Percentiles rank a stretch among this genome's conserved stretches.
Conservation (phyloP, 2,329 filamentous ascomycete species). For the Magnaporthales sp. region DNA sequence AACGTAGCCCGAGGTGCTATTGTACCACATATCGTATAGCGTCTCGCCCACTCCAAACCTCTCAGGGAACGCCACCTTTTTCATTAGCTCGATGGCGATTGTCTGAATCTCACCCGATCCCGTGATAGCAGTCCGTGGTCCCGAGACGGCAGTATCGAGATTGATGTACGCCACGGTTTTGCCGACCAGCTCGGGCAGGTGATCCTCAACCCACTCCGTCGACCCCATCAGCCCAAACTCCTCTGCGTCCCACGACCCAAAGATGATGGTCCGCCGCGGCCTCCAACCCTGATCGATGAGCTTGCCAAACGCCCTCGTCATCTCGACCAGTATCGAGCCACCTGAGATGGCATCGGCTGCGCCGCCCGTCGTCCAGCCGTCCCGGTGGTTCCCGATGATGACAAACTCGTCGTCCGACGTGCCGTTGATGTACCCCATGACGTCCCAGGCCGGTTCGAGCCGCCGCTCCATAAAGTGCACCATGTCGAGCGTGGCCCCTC, state of each 20-base stretch:
- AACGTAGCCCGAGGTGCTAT: constrained; percentile 26
- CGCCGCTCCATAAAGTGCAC: constrained; percentile 62
- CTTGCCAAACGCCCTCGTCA: constrained; percentile 62
- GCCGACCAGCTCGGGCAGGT: constrained; percentile 64
- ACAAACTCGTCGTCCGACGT: constrained; percentile 67
- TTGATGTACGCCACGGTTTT: constrained; percentile 73
- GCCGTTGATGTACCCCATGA: constrained; percentile 75
- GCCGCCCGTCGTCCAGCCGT: constrained; percentile 76
- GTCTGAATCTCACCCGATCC: constrained; percentile 31
- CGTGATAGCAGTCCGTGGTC: background rate
- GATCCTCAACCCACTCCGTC: constrained; percentile 82
- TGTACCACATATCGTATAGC: constrained; percentile 31
- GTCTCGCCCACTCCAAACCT: constrained; percentile 40
- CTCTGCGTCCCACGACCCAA: constrained; percentile 51
- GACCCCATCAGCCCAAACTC: constrained; percentile 76
- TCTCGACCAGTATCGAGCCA: constrained; percentile 67
- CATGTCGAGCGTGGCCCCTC: constrained; percentile 52
- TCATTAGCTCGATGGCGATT: constrained; percentile 52
- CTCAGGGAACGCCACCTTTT: constrained; percentile 47
- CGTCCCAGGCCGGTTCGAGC: constrained; percentile 65
- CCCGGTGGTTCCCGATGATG: constrained; percentile 71
- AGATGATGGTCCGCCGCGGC: constrained; percentile 52
- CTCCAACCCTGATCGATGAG: constrained; percentile 69
- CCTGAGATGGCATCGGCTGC: constrained; percentile 57
- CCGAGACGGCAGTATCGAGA: constrained; percentile 42